Percentiles rank a stretch among this genome's conserved stretches.
phyloP scores from a whole-genome alignment of 306 rosid species.

The Potentilla sterilis region DNA sequence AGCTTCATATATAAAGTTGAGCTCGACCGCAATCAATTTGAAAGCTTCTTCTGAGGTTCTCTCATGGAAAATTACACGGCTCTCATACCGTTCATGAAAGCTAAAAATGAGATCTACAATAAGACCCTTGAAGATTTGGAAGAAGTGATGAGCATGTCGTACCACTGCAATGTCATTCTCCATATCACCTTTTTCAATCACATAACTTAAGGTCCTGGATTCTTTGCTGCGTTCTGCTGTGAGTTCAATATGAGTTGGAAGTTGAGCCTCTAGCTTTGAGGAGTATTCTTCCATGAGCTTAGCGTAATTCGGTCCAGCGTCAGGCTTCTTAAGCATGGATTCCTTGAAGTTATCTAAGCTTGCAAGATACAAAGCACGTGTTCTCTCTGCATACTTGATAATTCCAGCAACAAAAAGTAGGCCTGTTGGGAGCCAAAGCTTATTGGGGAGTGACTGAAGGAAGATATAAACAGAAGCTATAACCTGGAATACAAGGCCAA shows the following conservation, averaged over 20 bases:
- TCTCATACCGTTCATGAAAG: conserved; percentile 25
- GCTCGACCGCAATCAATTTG: conserved; percentile 35
- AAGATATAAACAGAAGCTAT: conserved; percentile 36
- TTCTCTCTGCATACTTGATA: conserved; percentile 45
- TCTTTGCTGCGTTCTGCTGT: conserved; percentile 28
- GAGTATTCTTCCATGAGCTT: conserved; percentile 38
- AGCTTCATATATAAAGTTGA: conserved; percentile 48
- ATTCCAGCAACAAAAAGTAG: conserved; percentile 41
- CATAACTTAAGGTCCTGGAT: neutral
- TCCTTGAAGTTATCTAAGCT: conserved; percentile 31
- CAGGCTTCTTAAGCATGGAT: conserved; percentile 29
- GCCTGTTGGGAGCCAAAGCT: conserved; percentile 30
- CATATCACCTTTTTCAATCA: neutral
- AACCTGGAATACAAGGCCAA: conserved; percentile 36
- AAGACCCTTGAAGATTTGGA: conserved; percentile 33
- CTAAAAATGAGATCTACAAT: conserved; percentile 44
- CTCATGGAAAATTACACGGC: conserved; percentile 18
- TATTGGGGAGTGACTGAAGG: conserved; percentile 37
- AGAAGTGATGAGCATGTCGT: conserved; percentile 31
- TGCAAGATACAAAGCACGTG: conserved; percentile 40
- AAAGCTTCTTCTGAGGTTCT: conserved; percentile 19
- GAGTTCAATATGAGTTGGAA: conserved; percentile 26
- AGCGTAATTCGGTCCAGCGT: conserved; percentile 45
- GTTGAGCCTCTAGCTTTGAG: conserved; percentile 20
- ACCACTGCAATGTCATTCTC: conserved; percentile 13